Evolutionary conservation across 2,329 filamentous ascomycete genomes (phyloP), one percentile per base, ranked within the genome.

Genomic region (Ceratocystis cubensis): DNA sequence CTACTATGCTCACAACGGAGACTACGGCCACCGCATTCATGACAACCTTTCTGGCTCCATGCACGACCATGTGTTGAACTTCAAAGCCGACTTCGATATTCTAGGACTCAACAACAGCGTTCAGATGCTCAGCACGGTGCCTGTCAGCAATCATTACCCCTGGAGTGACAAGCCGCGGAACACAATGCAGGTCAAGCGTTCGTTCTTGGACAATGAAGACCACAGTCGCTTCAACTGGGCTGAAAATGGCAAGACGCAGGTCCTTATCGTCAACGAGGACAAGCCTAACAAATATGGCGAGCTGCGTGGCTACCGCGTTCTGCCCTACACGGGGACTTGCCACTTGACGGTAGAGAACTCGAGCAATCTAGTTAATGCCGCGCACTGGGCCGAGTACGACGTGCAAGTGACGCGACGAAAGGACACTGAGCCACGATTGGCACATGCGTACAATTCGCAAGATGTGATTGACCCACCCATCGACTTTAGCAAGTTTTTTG

Each of bases 231-330:
- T 74, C 66, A 71, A 73, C 69, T 82, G 77, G 76, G 73, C 74
- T 6, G 57, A 70, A 48, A 82, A 82, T 66, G 74, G 75, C 59
- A 75, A 74, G 2, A 78, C 76, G 3, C 75, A 78, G 71, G 79
- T 78, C 69, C 72, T 75, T 5, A 72, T 82, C 5, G 71, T 81
- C 56, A 82, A 81, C 69, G 74, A 73, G 8, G 76, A 78, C 50
- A 70, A 72, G 3, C 75, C 72, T 2, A 83, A 82, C 69, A 71
- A 72, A n/a, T 81, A 75, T 65, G 80, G 80, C 46, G 78, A 81
- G 70, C 76, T 74, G 41, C 74, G 76, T 1, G 80, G 79, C 5
- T 82, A 80, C 69, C 73, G 77, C 37, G 75, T 81, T 66, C 67
- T 75, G 7, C 77, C 77, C 1, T 68, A 69, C 69, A 70, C 73